These are phyloP conservation scores for Yamadazyma insecticola DNA, from an alignment of 805 yeast genomes.

Conservation along the genomic window DNA sequence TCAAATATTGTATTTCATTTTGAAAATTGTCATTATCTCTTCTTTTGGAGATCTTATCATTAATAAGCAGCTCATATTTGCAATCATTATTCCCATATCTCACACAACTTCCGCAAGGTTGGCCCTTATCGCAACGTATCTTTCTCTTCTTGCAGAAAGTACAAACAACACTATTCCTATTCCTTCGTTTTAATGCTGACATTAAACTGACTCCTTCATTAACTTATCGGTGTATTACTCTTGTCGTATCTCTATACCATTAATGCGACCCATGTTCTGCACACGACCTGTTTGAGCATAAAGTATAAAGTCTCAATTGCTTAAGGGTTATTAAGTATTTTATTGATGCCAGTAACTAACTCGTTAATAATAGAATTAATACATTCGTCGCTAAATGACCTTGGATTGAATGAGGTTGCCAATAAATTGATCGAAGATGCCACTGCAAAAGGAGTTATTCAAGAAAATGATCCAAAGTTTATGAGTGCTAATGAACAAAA, in stretches of 20 bases:
- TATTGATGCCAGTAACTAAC: conserved; percentile 9
- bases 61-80: conserved; percentile 4
- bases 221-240: too few species aligned
- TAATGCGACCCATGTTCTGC: too few species aligned
- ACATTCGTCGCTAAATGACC: conserved; percentile 9
- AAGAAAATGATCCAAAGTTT: conserved; percentile 1
- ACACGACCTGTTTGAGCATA: too few species aligned
- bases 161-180: conserved; percentile 31
- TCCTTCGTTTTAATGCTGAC: conserved; percentile 14
- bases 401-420: conserved; percentile 9
- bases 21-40: conserved; percentile 1
- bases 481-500: conserved; percentile 5
- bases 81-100: conserved; percentile 19
- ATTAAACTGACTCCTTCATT: not conserved
- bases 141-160: conserved; percentile 32
- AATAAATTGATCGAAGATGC: conserved; percentile 10
- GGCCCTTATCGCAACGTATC: conserved; percentile 33
- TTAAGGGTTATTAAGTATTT: too few species aligned
- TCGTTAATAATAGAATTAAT: conserved; percentile 9
- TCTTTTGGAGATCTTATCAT: not conserved
- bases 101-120: conserved; percentile 33
- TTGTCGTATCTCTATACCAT: too few species aligned
- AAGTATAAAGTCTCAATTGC: too few species aligned
- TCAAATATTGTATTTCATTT: conserved; percentile 5
- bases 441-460: conserved; percentile 7